A percentile compares a stretch with the other conserved stretches of the same genome.
These are phyloP conservation scores for Angophora floribunda DNA, from an alignment of 345 rosid genomes.

Conservation along the genomic window DNA sequence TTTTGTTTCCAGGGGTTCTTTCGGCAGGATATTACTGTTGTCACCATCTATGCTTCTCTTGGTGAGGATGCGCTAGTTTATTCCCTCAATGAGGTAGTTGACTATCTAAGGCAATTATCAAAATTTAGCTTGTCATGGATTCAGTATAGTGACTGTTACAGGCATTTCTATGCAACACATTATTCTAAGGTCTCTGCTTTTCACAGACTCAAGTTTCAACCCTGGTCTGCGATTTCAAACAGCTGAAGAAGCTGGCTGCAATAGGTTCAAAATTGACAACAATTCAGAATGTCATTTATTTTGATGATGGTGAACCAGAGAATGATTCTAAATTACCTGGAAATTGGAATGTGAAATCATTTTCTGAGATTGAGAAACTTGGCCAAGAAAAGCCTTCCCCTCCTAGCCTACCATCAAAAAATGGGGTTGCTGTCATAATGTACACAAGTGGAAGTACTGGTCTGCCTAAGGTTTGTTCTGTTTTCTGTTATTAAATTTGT, in stretches of 20 bases:
- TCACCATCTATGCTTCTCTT: constrained; percentile 88
- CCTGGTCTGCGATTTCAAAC: constrained; percentile 71
- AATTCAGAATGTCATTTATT: constrained; percentile 60
- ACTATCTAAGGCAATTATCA: not conserved
- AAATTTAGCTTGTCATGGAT: not conserved
- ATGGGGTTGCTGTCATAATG: constrained; percentile 71
- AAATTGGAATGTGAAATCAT: constrained; percentile 50
- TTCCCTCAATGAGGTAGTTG: constrained; percentile 76
- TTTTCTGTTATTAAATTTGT: not conserved
- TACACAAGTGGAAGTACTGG: constrained; percentile 97
- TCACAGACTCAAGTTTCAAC: constrained; percentile 81
- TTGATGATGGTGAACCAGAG: constrained; percentile 45
- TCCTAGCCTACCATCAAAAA: constrained; percentile 62
- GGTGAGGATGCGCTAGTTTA: constrained; percentile 82
- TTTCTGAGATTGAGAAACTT: constrained; percentile 68
- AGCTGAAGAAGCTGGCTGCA: constrained; percentile 56
- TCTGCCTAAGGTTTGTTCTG: constrained; percentile 63
- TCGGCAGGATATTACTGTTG: constrained; percentile 64
- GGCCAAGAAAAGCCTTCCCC: constrained; percentile 42
- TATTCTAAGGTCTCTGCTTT: not conserved
- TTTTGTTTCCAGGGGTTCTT: constrained; percentile 65
- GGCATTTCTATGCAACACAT: not conserved
- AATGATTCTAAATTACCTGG: constrained; percentile 20
- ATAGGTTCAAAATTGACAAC: constrained; percentile 41
- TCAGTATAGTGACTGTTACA: not conserved